Conservation (phyloP, 371 early-diverging fungal genomes). For the Rhizopus sp. region DNA sequence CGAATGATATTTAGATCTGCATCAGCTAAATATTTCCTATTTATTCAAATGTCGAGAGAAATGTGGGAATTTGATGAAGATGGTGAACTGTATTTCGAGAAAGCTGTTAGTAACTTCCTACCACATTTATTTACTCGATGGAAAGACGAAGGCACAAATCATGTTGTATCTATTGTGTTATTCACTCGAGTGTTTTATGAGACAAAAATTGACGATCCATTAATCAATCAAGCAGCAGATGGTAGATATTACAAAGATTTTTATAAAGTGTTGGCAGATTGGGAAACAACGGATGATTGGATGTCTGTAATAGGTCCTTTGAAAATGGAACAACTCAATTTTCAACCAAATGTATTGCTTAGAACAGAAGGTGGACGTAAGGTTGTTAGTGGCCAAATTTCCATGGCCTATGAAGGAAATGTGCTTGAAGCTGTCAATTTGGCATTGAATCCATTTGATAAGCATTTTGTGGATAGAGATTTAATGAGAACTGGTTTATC, state of each 20-base stretch:
- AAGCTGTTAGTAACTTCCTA: conserved; percentile 85
- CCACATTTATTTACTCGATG: conserved; percentile 89
- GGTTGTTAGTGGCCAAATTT: conserved; percentile 66
- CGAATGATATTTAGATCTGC: conserved; percentile 92
- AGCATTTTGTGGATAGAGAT: conserved; percentile 94
- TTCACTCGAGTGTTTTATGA: conserved; percentile 89
- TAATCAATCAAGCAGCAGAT: conserved; percentile 52
- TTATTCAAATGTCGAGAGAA: conserved; percentile 94
- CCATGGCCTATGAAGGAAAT: conserved; percentile 88
- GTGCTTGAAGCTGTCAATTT: conserved; percentile 94
- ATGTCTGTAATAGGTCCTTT: conserved; percentile 70
- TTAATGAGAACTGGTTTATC: conserved; percentile 89
- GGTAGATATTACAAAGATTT: conserved; percentile 84
- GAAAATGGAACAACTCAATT: conserved; percentile 81
- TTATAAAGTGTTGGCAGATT: conserved; percentile 93
- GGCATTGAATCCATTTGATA: conserved; percentile 92
- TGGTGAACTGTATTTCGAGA: conserved; percentile 91
- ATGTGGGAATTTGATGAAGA: conserved; percentile 98
- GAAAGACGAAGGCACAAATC: conserved; percentile 86
- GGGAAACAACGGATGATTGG: conserved; percentile 93
- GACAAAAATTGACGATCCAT: conserved; percentile 45
- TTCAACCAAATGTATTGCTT: conserved; percentile 77
- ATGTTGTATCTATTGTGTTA: conserved; percentile 92
- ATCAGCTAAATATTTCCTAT: conserved; percentile 90
- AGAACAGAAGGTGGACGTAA: conserved; percentile 53